phyloP scores from a whole-genome alignment of 345 rosid genomes.

The Anacardium occidentale region DNA sequence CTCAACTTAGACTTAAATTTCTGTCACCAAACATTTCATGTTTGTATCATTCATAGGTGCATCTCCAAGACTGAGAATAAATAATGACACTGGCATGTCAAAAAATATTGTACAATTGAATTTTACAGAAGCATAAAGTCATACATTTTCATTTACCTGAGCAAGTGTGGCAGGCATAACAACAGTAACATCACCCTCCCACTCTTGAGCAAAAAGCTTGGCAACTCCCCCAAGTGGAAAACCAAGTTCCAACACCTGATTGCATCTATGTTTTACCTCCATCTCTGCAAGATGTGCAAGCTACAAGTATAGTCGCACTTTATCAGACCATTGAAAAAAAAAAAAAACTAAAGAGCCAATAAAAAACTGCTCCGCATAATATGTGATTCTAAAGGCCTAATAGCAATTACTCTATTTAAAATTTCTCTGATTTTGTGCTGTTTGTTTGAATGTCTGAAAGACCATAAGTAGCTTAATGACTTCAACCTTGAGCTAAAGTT shows the following conservation, averaged over 20 bases:
- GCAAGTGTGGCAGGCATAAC: slow-evolving; percentile 96
- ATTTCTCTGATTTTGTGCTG: not conserved
- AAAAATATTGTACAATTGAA: not conserved
- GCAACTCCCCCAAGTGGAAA: slow-evolving; percentile 94
- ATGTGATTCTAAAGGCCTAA: not conserved
- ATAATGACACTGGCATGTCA: not conserved
- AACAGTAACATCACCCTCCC: slow-evolving; percentile 99
- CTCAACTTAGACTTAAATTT: not conserved
- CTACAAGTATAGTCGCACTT: slow-evolving; percentile 30
- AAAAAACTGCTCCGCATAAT: not conserved
- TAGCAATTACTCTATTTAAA: not conserved
- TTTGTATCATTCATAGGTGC: not conserved
- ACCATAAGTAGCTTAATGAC: not conserved
- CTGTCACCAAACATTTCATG: not conserved
- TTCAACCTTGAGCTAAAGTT: not conserved
- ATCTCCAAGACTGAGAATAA: not conserved
- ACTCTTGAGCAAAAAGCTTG: slow-evolving; percentile 90
- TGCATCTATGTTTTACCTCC: slow-evolving; percentile 97
- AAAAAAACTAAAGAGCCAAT: not conserved
- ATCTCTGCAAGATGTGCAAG: slow-evolving; percentile 90
- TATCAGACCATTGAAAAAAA: slow-evolving; percentile 7
- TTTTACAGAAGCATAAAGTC: not conserved
- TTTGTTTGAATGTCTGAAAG: not conserved
- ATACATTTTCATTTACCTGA: slow-evolving; percentile 56
- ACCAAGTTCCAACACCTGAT: slow-evolving; percentile 83